These are phyloP conservation scores for Penicillium fimorum DNA, from an alignment of 495 filamentous ascomycete species.

Conservation along the genomic window DNA sequence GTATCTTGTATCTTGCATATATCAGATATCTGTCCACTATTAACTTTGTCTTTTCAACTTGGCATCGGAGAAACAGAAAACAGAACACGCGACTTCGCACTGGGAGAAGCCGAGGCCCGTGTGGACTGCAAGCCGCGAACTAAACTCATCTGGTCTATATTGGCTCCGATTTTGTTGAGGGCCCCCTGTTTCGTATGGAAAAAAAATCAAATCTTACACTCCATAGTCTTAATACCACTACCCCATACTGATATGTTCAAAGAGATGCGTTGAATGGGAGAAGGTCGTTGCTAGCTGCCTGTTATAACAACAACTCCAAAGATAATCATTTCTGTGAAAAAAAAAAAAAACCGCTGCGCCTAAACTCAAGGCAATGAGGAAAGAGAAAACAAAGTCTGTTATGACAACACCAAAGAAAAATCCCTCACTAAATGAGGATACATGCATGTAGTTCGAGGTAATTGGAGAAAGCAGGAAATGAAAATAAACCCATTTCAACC, in stretches of 20 bases:
- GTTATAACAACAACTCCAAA: neutral
- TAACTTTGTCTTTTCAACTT: neutral
- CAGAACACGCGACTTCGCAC: slow-evolving; percentile 22
- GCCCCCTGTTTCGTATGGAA: neutral
- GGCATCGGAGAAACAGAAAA: neutral
- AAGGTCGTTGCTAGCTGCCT: neutral
- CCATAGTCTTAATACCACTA: neutral
- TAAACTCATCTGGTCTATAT: slow-evolving; percentile 9
- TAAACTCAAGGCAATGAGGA: neutral
- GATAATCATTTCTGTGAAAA: neutral
- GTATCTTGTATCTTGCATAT: neutral
- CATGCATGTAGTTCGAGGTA: neutral
- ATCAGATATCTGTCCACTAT: neutral
- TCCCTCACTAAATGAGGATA: neutral
- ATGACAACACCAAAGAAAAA: slow-evolving; percentile 12
- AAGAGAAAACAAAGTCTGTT: neutral
- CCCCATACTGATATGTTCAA: neutral
- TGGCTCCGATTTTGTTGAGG: neutral
- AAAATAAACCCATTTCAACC: neutral
- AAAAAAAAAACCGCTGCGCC: neutral
- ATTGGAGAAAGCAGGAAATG: neutral
- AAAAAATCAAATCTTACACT: neutral
- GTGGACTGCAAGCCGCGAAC: slow-evolving; percentile 15
- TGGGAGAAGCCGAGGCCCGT: slow-evolving; percentile 25
- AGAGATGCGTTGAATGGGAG: neutral